phyloP scores from a whole-genome alignment of 2,329 filamentous ascomycete genomes.

The Bipolaris gigantea region DNA sequence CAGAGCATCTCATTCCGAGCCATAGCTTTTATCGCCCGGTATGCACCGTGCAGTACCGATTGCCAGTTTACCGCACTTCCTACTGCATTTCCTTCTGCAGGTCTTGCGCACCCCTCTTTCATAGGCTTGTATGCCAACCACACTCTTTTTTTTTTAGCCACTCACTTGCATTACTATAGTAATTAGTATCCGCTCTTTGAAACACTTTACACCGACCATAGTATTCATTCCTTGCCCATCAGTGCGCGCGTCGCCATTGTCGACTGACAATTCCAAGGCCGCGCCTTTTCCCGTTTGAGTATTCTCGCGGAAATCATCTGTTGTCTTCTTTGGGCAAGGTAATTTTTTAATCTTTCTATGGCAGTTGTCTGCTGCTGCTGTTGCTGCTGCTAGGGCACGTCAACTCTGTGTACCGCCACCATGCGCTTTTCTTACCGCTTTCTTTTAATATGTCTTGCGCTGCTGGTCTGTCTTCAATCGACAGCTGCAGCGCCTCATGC shows the following conservation, averaged over 20 bases:
- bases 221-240: constrained; percentile 17
- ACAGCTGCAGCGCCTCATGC: constrained; percentile 26
- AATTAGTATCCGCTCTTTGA: constrained; percentile 16
- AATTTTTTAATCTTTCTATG: constrained; percentile 33
- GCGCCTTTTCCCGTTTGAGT: constrained; percentile 9
- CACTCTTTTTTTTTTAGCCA: constrained; percentile 30
- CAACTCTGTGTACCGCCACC: constrained; percentile 14
- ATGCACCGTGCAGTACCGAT: constrained; percentile 11
- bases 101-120: constrained; percentile 15
- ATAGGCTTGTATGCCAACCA: constrained; percentile 15
- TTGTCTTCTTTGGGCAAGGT: background rate
- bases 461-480: constrained; percentile 32
- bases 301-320: constrained; percentile 3
- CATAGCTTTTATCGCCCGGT: constrained; percentile 23
- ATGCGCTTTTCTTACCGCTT: constrained; percentile 35
- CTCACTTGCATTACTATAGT: constrained; percentile 17
- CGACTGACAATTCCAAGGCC: constrained; percentile 2
- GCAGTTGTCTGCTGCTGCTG: constrained; percentile 19
- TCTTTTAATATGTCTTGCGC: constrained; percentile 30
- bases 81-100: constrained; percentile 30
- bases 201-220: constrained; percentile 11
- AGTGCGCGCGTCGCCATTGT: constrained; percentile 16
- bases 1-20: constrained; percentile 11
- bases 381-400: constrained; percentile 15
- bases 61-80: constrained; percentile 23